Evolutionary conservation across 2,329 filamentous ascomycete species (phyloP), one percentile per base, ranked within the genome.

Genomic region (Geoglossum cookeanum): DNA sequence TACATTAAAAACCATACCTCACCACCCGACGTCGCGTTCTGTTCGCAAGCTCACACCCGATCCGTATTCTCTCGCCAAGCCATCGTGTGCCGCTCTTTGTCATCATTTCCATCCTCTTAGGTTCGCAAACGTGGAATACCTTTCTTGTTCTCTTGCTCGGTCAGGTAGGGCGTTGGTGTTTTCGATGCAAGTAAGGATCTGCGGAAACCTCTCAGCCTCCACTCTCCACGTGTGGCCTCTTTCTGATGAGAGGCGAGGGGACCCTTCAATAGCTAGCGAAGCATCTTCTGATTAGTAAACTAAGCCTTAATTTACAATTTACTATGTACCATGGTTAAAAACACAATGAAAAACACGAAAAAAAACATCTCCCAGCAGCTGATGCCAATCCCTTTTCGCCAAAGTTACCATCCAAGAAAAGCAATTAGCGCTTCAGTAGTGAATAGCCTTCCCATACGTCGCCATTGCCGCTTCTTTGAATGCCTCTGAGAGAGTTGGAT

Each of bases 401-500:
- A 5, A 39, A 22, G 32, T 39, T 13, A 35, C 33, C 15, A 37
- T 27, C 35, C 22, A 11, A 32, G 30, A 39, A 55, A 27, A 32
- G 8, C n/a, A 55, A 22, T 29, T 37, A 45, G 39, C 35, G 9
- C 32, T 8, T 44, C 86, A 98, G 74, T 85, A 94, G 77, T 98
- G 92, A 70, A 98, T 95, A 63, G 92, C 84, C 78, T 95, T 92
- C 67, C 83, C 81, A 75, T 94, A 89, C 55, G 91, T 96, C 61
- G 88, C 87, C 92, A 98, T 97, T 64, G 92, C 92, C 67, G 92
- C 92, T 80, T 98, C 92, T 79, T 98, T 98, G 80, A 98, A 97
- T 49, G 92, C 92, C 77, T 98, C 92, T 29, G 91, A 83, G 60
- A 98, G 78, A 55, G 90, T 96, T 58, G 92, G 92, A 75, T 98